A percentile compares a stretch with the other conserved stretches of the same genome.
These are phyloP conservation scores for Exserohilum rostratum DNA, from an alignment of 2,329 filamentous ascomycete genomes.

Conservation along the genomic window DNA sequence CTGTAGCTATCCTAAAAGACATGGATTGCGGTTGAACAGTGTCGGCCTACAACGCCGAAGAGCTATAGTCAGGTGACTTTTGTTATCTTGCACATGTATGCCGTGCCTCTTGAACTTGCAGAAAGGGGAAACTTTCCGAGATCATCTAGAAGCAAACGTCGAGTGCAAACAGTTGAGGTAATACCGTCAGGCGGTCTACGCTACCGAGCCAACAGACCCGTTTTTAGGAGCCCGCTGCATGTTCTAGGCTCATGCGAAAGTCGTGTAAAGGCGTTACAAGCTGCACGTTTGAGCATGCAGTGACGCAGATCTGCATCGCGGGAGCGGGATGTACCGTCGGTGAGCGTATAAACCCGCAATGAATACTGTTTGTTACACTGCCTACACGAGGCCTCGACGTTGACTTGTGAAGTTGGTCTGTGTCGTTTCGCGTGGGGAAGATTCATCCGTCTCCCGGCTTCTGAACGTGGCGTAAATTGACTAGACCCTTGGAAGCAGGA, in stretches of 20 bases:
- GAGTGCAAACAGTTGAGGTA: background rate
- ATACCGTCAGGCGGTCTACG: background rate
- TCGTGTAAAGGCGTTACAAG: background rate
- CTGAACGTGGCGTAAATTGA: background rate
- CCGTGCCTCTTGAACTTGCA: no score
- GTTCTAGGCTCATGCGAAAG: background rate
- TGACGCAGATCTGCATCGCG: background rate
- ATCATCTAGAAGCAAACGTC: background rate
- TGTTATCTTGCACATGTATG: background rate
- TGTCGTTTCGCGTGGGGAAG: background rate
- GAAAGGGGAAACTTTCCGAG: no score
- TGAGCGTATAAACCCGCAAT: background rate
- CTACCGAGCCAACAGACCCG: background rate
- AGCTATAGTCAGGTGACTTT: no score
- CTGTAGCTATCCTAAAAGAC: no score
- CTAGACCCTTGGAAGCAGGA: background rate
- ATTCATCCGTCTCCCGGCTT: background rate
- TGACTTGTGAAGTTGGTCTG: background rate
- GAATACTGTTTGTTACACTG: background rate
- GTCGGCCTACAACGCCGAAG: background rate
- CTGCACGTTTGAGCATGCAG: background rate
- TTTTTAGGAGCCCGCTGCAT: no score
- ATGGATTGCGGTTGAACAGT: no score
- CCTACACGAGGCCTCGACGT: background rate
- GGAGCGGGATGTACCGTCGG: background rate